Base-by-base conservation (phyloP, 2,329 filamentous ascomycete species). In the Aspergillus phoenicis region DNA sequence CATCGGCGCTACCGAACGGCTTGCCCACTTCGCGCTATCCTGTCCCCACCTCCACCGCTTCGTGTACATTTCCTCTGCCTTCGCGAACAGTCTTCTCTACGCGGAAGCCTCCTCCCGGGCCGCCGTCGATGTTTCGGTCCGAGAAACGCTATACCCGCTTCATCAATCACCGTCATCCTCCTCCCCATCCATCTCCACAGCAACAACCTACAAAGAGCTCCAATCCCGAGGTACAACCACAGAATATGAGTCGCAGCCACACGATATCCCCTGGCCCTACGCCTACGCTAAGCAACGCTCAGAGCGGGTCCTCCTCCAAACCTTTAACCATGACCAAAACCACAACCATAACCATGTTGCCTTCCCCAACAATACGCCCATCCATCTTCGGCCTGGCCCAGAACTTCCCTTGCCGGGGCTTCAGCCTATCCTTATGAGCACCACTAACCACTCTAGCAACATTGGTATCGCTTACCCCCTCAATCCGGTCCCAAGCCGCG, bases 61-160 rank as follows among this genome's bases (percentile, higher is more conserved):
- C 33, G 65, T 66, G 2, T 69, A 63, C 49, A 55, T 69, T 2
- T 69, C 67, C 2, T 62, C 64, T 1, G 65, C 67, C 39, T 69
- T 64, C 39, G 52, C 54, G 2, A 69, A 69, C 47, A 49, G 64
- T 1, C 55, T 60, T 22, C 59, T 66, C 0, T 62, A 62, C 30
- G 22, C 43, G 5, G 51, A 45, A 2, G 33, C 33, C 33, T 36
- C 11, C 33, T 51, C 47, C 15, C 22, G 24, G 45, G 58, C 55
- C 6, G 48, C 51, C 1, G 11, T 36, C 13, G 59, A 64, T 11
- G 45, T 64, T 8, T 22, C 43, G 4, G 49, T 67, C 15, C 28
- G 61, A n/a, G 66, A 67, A 30, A 22, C 4, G 1, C 53, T 67
- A 13, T 66, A 67, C 45, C 58, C 62, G 2, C 49, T 61, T 43